These are phyloP conservation scores for Phytopythium litorale DNA, from an alignment of 352 stramenopile species.

Conservation along the genomic window DNA sequence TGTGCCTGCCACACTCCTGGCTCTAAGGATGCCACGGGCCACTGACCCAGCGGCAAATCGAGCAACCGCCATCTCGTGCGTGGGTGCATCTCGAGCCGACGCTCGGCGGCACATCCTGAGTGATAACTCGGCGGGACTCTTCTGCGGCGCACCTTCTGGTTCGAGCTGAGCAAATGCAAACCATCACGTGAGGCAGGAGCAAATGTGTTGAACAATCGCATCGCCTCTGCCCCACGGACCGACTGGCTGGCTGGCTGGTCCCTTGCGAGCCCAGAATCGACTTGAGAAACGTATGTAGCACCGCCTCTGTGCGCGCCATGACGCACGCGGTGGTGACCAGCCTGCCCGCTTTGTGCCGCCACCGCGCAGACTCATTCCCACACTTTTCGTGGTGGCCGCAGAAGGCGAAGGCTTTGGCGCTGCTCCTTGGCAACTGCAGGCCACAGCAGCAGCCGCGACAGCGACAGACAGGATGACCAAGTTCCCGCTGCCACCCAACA, in stretches of 20 bases:
- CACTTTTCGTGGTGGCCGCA: neutral
- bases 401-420: neutral
- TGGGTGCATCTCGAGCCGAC: no score
- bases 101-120: neutral
- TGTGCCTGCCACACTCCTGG: no score
- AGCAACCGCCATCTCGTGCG: no score
- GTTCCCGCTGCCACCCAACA: slow-evolving; percentile 22
- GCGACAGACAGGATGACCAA: slow-evolving; percentile 8
- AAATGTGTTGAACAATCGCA: no score
- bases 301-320: neutral
- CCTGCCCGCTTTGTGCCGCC: no score
- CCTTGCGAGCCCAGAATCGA: neutral
- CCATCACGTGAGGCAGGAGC: no score
- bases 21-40: no score
- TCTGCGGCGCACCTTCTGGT: neutral
- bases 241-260: neutral
- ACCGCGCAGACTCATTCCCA: neutral
- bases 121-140: neutral
- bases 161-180: no score
- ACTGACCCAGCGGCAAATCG: no score
- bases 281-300: neutral
- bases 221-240: no score
- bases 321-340: neutral
- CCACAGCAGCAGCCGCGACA: no score
- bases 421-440: no score